Evolutionary conservation across 129 eudicot genomes (phyloP), one percentile per base, ranked within the genome.

Genomic region (Oenanthe sinensis): DNA sequence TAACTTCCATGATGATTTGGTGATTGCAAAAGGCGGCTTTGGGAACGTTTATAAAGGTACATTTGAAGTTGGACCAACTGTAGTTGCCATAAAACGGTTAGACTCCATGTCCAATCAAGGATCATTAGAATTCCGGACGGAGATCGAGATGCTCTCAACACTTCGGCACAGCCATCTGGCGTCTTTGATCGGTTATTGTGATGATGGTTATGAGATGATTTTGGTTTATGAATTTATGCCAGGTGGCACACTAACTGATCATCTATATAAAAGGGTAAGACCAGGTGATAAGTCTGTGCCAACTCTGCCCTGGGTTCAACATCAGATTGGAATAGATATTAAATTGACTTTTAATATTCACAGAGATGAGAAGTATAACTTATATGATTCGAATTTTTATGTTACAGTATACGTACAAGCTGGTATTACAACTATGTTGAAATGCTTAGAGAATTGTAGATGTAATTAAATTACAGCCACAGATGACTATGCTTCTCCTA

Each of bases 41-140:
- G 88, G 88, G 6, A 85, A 85, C 22, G 88, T 85, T 2, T 85
- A 85, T 50, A 85, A 73, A 76, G 86, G 86, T 5, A 6, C 40
- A 2, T 16, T 81, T 10, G 74, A 73, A 22, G 36, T 60, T 39
- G 62, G 78, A 19, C 24, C 67, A 47, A 28, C 15, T 24, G n/a
- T 24, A 7, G 85, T 81, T 12, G 87, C 87, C 44, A 81, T 85
- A 17, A 85, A 85, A 69, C 42, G 83, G 47, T 37, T 78, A 72
- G 28, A 81, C 37, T 67, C 74, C 24, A 44, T 0, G 75, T 85
- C 87, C 28, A 46, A 28, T 0, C 87, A 85, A 45, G 88, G 88
- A 28, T 55, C 79, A 1, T 10, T 30, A 17, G 85, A 85, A 20
- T 85, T 82, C 71, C 28, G 44, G 44, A 36, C 83, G 0, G 89